Conservation (phyloP, 2,329 filamentous ascomycete species). For the Ophiostoma populinum region DNA sequence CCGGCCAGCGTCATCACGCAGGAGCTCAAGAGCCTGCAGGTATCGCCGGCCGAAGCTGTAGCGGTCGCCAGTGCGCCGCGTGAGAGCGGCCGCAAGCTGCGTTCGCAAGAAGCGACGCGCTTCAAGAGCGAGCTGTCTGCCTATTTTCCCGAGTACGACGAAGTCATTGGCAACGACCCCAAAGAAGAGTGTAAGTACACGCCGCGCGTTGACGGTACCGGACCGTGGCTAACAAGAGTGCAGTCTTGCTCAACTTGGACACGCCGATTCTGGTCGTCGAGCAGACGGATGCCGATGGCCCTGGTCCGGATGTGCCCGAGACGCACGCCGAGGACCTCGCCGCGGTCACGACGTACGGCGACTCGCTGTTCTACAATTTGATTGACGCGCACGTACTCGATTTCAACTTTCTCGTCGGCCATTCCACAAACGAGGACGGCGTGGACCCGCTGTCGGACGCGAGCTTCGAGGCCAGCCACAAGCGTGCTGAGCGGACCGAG, state of each 20-base stretch:
- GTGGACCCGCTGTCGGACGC: conserved; percentile 40
- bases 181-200: conserved; percentile 53
- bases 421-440: conserved; percentile 24
- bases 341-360: conserved; percentile 34
- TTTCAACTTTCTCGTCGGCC: conserved; percentile 33
- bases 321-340: conserved; percentile 15
- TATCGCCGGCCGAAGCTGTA: conserved; percentile 23
- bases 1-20: conserved; percentile 44
- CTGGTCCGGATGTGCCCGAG: too few species aligned
- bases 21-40: conserved; percentile 40
- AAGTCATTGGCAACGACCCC: conserved; percentile 73
- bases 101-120: conserved; percentile 69
- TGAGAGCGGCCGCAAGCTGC: conserved; percentile 57
- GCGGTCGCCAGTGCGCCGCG: conserved; percentile 4
- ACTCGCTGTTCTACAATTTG: conserved; percentile 37
- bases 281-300: conserved; percentile 20
- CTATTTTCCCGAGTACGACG: conserved; percentile 90
- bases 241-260: conserved; percentile 56
- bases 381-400: conserved; percentile 39
- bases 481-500: conserved; percentile 41
- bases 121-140: conserved; percentile 82
- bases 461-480: conserved; percentile 36
- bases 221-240: conserved; percentile 1
- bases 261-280: conserved; percentile 59
- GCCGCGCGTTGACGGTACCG: neutral